phyloP scores from a whole-genome alignment of 2,329 filamentous ascomycete species.

The Neonectria punicea region DNA sequence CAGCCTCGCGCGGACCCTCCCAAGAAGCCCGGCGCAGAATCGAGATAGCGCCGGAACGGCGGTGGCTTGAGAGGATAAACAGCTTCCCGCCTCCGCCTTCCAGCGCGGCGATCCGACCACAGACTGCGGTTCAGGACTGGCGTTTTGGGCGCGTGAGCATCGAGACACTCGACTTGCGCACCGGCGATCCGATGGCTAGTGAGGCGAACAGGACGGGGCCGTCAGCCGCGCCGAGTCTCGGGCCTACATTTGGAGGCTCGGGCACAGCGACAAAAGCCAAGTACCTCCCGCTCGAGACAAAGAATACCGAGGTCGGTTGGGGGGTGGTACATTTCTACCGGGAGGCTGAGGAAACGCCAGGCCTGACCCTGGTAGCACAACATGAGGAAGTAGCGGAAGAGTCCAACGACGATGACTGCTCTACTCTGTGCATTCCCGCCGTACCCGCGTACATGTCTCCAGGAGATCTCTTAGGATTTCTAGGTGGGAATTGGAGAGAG shows the following conservation, averaged over 20 bases:
- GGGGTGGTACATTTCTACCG: conserved; percentile 95
- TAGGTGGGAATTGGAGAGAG: conserved; percentile 86
- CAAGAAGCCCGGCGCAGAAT: conserved; percentile 47
- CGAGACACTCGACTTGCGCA: conserved; percentile 78
- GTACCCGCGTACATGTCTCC: conserved; percentile 95
- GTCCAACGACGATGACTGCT: conserved; percentile 71
- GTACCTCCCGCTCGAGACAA: conserved; percentile 76
- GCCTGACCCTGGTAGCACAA: conserved; percentile 52
- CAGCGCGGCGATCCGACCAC: conserved; percentile 56
- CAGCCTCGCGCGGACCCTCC: conserved; percentile 48
- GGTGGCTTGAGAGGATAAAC: conserved; percentile 52
- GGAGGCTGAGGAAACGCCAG: conserved; percentile 79
- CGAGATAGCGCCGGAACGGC: conserved; percentile 53
- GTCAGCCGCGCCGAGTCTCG: conserved; percentile 63
- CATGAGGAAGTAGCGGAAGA: conserved; percentile 43
- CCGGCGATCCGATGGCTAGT: conserved; percentile 47
- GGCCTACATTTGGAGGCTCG: conserved; percentile 65
- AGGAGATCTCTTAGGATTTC: conserved; percentile 89
- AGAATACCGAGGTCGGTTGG: conserved; percentile 84
- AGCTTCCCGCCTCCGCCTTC: conserved; percentile 57
- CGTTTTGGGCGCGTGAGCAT: conserved; percentile 82
- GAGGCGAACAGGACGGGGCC: conserved; percentile 55
- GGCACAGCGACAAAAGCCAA: conserved; percentile 85
- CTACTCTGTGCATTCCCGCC: conserved; percentile 90
- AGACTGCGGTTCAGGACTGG: conserved; percentile 74